phyloP scores from a whole-genome alignment of 1,284 basidiomycete species.

The Tilletia setariae region DNA sequence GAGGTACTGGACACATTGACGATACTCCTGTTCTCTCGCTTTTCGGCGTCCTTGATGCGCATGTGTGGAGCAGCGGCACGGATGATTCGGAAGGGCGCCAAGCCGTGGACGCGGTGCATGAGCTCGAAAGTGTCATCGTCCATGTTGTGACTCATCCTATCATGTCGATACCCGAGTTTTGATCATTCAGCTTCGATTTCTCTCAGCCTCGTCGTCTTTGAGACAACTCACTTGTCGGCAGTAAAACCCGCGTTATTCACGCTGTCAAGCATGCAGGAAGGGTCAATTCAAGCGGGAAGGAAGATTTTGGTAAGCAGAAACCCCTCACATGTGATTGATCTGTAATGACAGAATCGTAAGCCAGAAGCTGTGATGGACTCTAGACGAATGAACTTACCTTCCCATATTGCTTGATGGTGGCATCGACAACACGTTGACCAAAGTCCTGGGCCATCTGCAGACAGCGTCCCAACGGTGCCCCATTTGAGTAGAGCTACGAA shows the following conservation, averaged over 20 bases:
- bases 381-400: constrained; percentile 25
- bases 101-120: constrained; percentile 64
- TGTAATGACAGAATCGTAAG: constrained; percentile 58
- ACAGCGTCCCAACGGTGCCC: constrained; percentile 51
- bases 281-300: not conserved
- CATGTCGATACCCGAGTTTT: no score
- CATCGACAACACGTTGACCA: constrained; percentile 72
- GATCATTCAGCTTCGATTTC: no score
- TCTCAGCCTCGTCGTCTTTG: no score
- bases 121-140: constrained; percentile 76
- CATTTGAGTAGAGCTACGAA: constrained; percentile 65
- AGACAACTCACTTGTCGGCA: constrained; percentile 62
- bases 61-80: constrained; percentile 79
- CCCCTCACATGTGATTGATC: constrained; percentile 64
- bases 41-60: constrained; percentile 66
- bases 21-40: constrained; percentile 66
- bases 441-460: constrained; percentile 60
- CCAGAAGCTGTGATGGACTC: not conserved
- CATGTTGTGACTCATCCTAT: constrained; percentile 74
- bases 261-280: constrained; percentile 55
- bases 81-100: constrained; percentile 71
- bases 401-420: constrained; percentile 62
- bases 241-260: constrained; percentile 86
- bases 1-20: constrained; percentile 39
- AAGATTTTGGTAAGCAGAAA: not conserved